phyloP scores from a whole-genome alignment of 2,329 filamentous ascomycete species.

The Alternaria alternata region DNA sequence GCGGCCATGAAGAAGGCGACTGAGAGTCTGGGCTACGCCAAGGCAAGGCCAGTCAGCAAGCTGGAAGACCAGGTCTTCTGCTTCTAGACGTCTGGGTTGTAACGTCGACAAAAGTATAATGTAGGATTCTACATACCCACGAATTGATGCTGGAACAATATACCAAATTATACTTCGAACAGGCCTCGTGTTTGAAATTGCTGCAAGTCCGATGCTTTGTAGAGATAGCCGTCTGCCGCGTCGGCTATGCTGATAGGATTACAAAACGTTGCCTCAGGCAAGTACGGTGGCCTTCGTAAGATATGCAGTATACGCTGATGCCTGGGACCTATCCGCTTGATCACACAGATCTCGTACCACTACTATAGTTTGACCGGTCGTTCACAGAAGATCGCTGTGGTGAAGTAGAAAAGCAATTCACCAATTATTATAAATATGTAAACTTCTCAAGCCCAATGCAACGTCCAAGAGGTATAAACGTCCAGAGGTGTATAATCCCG shows the following conservation, averaged over 20 bases:
- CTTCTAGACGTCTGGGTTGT: slow-evolving; percentile 65
- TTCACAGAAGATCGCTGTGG: background rate
- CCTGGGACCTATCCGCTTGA: background rate
- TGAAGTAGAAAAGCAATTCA: background rate
- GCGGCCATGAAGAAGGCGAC: slow-evolving; percentile 96
- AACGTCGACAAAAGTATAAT: background rate
- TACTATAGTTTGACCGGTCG: background rate
- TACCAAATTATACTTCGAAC: background rate
- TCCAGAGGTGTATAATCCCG: background rate
- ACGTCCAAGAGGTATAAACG: background rate
- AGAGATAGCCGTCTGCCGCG: background rate
- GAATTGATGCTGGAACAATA: background rate
- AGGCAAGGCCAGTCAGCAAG: slow-evolving; percentile 95
- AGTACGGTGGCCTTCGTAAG: background rate
- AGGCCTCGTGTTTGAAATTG: background rate
- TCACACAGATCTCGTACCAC: background rate
- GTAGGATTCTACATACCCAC: background rate
- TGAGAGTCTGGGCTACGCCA: slow-evolving; percentile 86
- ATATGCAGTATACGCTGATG: background rate
- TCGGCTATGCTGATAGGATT: background rate
- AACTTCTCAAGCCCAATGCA: background rate
- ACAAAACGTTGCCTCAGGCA: background rate
- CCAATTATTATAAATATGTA: background rate
- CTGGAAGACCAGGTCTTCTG: slow-evolving; percentile 97
- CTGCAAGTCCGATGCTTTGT: background rate